These are phyloP conservation scores for Aspergillus campestris DNA, from an alignment of 495 filamentous ascomycete genomes.

Conservation along the genomic window DNA sequence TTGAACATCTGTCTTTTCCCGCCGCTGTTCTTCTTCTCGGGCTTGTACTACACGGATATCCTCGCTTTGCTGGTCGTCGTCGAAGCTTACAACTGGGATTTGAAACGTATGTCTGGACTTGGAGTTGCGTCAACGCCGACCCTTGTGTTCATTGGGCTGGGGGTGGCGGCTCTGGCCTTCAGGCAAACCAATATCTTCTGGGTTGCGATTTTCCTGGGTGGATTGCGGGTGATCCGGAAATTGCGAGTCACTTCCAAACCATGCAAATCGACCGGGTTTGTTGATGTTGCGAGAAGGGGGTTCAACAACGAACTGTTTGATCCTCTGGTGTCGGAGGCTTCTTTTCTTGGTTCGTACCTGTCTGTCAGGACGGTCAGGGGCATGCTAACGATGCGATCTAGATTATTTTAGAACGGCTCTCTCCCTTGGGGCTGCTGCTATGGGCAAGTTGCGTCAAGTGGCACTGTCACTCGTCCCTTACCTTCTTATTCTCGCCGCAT, in stretches of 20 bases:
- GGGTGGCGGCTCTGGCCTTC: conserved; percentile 59
- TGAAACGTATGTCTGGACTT: conserved; percentile 23
- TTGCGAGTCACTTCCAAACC: conserved; percentile 21
- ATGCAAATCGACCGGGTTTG: conserved; percentile 15
- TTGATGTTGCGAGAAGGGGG: conserved; percentile 21
- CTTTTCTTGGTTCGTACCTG: conserved; percentile 43
- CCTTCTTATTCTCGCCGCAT: conserved; percentile 55
- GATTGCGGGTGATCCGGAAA: conserved; percentile 52
- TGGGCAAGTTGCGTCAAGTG: conserved; percentile 43
- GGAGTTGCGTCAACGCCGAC: conserved; percentile 12
- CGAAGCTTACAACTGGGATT: conserved; percentile 54
- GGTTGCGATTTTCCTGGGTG: conserved; percentile 81
- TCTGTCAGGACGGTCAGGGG: background rate
- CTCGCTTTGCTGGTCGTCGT: conserved; percentile 52
- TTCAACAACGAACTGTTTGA: conserved; percentile 57
- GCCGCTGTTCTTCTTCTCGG: conserved; percentile 89
- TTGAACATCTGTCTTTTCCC: conserved; percentile 84
- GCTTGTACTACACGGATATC: conserved; percentile 90
- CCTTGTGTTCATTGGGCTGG: conserved; percentile 42
- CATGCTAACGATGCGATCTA: conserved; percentile 24
- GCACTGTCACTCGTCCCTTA: conserved; percentile 53
- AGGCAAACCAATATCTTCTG: conserved; percentile 96
- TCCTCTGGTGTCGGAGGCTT: conserved; percentile 45
- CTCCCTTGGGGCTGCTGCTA: conserved; percentile 49
- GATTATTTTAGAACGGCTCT: conserved; percentile 52